Conservation (phyloP, 208 protist species). For the Leptomonas seymouri region DNA sequence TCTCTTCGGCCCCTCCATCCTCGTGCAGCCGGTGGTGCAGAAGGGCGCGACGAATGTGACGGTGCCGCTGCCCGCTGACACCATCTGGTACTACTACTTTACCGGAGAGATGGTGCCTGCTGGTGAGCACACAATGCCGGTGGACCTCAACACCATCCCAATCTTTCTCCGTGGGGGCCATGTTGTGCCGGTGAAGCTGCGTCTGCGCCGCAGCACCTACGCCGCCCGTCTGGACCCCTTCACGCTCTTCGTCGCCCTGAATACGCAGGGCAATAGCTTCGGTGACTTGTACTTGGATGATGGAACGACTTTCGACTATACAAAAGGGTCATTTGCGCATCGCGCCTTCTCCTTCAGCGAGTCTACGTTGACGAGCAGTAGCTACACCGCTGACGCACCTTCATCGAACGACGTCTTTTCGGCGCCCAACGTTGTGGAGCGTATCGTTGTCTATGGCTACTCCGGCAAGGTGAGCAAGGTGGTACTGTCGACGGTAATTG, state of each 20-base stretch:
- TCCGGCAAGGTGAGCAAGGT: conserved; percentile 31
- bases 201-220: conserved; percentile 83
- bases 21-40: conserved; percentile 89
- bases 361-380: conserved; percentile 34
- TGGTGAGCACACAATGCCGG: conserved; percentile 28
- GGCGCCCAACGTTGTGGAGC: conserved; percentile 58
- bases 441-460: conserved; percentile 72
- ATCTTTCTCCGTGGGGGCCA: conserved; percentile 94
- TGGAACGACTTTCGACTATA: conserved; percentile 70
- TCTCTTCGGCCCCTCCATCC: conserved; percentile 88
- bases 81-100: conserved; percentile 78
- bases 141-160: conserved; percentile 89
- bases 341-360: conserved; percentile 59
- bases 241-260: conserved; percentile 93
- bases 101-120: conserved; percentile 38
- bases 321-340: conserved; percentile 52
- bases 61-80: conserved; percentile 81
- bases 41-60: conserved; percentile 43
- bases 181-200: conserved; percentile 92
- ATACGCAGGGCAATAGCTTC: conserved; percentile 57
- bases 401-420: background rate
- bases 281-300: conserved; percentile 86
- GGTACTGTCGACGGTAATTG: background rate
- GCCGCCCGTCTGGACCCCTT: conserved; percentile 92
- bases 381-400: background rate